Conservation (phyloP, 1,139 yeast species). For the Zygosaccharomyces sapae region DNA sequence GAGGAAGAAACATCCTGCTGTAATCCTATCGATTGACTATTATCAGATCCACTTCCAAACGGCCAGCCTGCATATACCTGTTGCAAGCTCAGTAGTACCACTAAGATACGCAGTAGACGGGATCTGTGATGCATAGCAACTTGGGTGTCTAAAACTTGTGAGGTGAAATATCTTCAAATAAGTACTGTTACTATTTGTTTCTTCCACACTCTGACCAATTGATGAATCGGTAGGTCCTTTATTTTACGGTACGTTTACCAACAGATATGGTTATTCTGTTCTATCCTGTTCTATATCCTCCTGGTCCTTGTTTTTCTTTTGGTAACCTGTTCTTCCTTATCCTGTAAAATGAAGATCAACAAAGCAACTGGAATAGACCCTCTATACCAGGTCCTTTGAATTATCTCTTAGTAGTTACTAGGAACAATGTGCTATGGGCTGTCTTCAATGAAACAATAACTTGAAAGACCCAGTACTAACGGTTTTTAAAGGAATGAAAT, state of each 20-base stretch:
- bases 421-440: background rate
- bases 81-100: slow-evolving; percentile 3
- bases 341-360: no score
- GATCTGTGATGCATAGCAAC: background rate
- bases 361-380: background rate
- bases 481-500: background rate
- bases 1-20: background rate
- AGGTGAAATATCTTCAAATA: no score
- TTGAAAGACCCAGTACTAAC: background rate
- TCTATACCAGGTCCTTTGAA: background rate
- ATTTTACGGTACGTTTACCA: no score
- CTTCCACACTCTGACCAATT: no score
- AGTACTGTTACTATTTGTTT: no score
- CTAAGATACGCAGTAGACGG: background rate
- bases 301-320: no score
- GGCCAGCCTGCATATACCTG: slow-evolving; percentile 3
- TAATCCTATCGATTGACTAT: background rate
- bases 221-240: no score
- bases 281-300: no score
- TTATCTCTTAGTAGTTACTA: background rate
- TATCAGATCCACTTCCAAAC: background rate
- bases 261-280: no score
- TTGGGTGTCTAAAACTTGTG: no score
- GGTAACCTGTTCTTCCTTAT: no score
- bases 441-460: background rate